Percentiles rank a stretch among this genome's conserved stretches.
These are phyloP conservation scores for Larix kaempferi DNA, from an alignment of 75 land plant genomes.

Conservation along the genomic window DNA sequence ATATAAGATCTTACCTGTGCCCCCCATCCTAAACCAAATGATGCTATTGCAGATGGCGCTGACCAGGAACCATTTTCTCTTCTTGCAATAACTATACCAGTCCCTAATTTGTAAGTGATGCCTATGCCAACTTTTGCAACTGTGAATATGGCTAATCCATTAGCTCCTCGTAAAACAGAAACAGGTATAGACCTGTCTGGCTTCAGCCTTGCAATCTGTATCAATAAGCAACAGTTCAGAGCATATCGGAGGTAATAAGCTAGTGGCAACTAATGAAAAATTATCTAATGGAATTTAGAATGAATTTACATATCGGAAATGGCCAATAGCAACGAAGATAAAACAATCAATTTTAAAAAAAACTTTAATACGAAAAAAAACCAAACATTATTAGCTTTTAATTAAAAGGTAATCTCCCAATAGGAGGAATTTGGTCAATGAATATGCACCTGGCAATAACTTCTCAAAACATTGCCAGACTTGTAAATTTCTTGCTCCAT, in stretches of 20 bases:
- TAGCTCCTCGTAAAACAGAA: constrained; percentile 65
- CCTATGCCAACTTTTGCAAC: constrained; percentile 73
- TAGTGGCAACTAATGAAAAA: neutral
- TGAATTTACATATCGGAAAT: neutral
- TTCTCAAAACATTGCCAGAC: constrained; percentile 58
- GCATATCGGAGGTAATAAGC: neutral
- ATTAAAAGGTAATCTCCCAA: neutral
- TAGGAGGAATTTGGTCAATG: neutral
- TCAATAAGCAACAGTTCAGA: neutral
- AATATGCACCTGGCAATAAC: constrained; percentile 55
- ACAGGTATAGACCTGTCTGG: constrained; percentile 74
- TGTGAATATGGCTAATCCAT: constrained; percentile 75
- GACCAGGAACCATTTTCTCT: constrained; percentile 82
- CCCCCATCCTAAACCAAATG: constrained; percentile 88
- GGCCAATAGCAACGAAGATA: too few relatives aligned
- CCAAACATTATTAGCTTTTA: neutral
- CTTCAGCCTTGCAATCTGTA: constrained; percentile 39
- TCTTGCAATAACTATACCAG: constrained; percentile 76
- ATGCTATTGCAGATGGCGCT: constrained; percentile 78
- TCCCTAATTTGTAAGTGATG: constrained; percentile 77
- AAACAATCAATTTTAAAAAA: too few relatives aligned
- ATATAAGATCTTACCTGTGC: constrained; percentile 55
- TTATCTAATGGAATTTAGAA: neutral
- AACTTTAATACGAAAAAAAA: too few relatives aligned
- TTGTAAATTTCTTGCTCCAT: constrained; percentile 93